phyloP scores from a whole-genome alignment of 345 rosid genomes.

The Odontarrhena argentea region DNA sequence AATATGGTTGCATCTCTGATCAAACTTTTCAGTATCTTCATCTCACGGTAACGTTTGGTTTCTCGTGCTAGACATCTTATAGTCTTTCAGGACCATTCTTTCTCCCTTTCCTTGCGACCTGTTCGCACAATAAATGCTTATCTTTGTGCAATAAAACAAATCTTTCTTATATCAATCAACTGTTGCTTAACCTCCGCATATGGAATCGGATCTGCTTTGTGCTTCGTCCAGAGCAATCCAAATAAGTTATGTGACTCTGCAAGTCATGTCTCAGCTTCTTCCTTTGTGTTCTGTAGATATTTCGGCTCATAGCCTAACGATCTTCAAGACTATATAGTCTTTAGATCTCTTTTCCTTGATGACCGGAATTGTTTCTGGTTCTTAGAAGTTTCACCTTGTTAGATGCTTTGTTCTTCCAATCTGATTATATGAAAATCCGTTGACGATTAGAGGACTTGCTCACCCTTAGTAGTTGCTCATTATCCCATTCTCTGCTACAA shows the following conservation, averaged over 20 bases:
- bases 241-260: conserved; percentile 13
- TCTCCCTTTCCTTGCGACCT: conserved; percentile 38
- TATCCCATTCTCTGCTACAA: conserved; percentile 4
- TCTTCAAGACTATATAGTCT: conserved; percentile 6
- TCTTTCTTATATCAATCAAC: conserved; percentile 20
- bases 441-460: neutral
- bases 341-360: conserved; percentile 20
- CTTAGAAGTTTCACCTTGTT: neutral
- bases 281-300: conserved; percentile 8
- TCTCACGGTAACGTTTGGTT: conserved; percentile 43
- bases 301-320: conserved; percentile 12
- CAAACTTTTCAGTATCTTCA: conserved; percentile 27
- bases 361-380: neutral
- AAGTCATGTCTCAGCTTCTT: conserved; percentile 23
- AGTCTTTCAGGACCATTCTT: conserved; percentile 57
- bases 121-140: conserved; percentile 19
- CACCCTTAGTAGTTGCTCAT: neutral
- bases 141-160: conserved; percentile 36
- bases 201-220: conserved; percentile 40
- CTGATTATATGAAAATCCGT: neutral
- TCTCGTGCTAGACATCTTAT: conserved; percentile 48
- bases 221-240: conserved; percentile 35
- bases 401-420: conserved; percentile 12
- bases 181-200: conserved; percentile 18
- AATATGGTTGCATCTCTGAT: conserved; percentile 39